phyloP scores from a whole-genome alignment of 352 stramenopile species.

The Globisporangium solare region DNA sequence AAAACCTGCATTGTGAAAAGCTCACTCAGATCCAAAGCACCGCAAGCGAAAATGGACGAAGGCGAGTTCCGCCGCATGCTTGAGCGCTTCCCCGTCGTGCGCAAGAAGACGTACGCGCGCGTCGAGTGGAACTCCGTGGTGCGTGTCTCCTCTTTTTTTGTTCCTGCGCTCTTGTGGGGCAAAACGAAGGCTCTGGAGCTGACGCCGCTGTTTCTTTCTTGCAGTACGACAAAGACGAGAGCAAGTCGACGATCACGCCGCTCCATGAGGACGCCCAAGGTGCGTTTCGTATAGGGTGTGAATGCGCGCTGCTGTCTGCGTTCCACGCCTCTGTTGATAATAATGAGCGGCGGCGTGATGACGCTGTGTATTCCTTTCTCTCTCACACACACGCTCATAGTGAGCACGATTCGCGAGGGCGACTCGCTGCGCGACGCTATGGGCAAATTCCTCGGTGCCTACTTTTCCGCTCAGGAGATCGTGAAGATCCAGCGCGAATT shows the following conservation, averaged over 20 bases:
- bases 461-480: slow-evolving; percentile 59
- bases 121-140: slow-evolving; percentile 81
- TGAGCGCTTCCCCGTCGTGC: slow-evolving; percentile 72
- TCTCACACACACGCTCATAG: not conserved
- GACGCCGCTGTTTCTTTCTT: slow-evolving; percentile 1
- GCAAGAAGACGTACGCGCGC: slow-evolving; percentile 70
- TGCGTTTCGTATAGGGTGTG: slow-evolving; percentile 1
- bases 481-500: slow-evolving; percentile 55
- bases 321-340: not conserved
- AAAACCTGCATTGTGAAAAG: not conserved
- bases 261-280: slow-evolving; percentile 7
- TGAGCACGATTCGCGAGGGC: slow-evolving; percentile 26
- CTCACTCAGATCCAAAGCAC: not conserved
- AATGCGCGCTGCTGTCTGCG: not conserved
- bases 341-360: no score
- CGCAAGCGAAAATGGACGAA: slow-evolving; percentile 49
- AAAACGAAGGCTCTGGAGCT: no score
- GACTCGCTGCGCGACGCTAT: slow-evolving; percentile 45
- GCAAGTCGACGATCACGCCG: slow-evolving; percentile 8
- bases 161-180: not conserved
- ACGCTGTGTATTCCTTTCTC: no score
- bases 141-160: not conserved
- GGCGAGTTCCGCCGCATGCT: slow-evolving; percentile 61
- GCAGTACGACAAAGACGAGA: slow-evolving; percentile 20
- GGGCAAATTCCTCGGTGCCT: slow-evolving; percentile 58